phyloP scores from a whole-genome alignment of 2,329 filamentous ascomycete species.

The Ramichloridium luteum region DNA sequence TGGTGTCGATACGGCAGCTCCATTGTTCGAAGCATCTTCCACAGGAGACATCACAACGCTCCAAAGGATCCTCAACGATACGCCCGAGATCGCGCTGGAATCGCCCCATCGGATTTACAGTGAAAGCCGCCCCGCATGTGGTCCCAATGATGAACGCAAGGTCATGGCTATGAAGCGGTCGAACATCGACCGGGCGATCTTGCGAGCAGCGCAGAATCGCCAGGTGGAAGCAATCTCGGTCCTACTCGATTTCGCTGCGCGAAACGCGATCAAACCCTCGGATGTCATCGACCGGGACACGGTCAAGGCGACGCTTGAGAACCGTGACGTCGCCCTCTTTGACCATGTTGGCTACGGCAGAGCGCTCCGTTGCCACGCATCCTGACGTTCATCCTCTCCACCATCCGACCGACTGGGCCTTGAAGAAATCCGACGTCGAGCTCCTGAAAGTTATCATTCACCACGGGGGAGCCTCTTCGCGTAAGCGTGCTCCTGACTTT shows the following conservation, averaged over 20 bases:
- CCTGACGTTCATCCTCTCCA: conserved; percentile 1
- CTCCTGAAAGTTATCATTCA: too few species aligned
- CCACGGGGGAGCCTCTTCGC: too few species aligned
- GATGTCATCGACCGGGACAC: conserved; percentile 1
- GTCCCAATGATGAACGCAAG: not conserved
- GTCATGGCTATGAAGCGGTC: not conserved
- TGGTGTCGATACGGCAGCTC: not conserved
- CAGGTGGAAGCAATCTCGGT: not conserved
- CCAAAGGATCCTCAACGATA: not conserved
- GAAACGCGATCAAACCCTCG: not conserved
- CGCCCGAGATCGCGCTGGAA: not conserved
- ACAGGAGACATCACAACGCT: not conserved
- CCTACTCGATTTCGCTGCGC: not conserved
- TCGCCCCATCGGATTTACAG: not conserved
- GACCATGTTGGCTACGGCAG: conserved; percentile 1
- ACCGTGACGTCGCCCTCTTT: conserved; percentile 1
- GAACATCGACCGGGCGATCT: not conserved
- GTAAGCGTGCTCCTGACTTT: too few species aligned
- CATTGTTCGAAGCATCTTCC: not conserved
- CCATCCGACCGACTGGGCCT: too few species aligned
- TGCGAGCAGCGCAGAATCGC: not conserved
- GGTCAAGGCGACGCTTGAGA: not conserved
- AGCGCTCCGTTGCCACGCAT: not conserved
- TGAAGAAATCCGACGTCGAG: too few species aligned
- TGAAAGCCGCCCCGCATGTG: not conserved